Base-by-base conservation (phyloP, 23 red algal genomes). In the Chondrus crispus region DNA sequence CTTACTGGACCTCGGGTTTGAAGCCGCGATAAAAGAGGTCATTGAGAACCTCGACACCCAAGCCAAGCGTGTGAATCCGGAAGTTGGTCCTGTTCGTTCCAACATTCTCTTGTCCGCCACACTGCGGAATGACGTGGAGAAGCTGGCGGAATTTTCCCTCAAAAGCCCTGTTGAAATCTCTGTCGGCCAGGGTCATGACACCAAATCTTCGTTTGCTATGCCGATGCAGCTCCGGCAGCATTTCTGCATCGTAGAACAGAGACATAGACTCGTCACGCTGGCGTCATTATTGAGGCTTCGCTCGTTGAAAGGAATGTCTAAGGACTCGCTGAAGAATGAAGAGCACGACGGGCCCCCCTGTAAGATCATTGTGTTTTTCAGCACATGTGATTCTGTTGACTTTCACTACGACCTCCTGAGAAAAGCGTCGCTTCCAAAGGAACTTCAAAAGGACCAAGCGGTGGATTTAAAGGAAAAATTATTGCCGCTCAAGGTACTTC, bases 1-100 rank as follows among this genome's bases (percentile, higher is more conserved):
- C 28, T 53, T 99, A 57, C 74, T 99, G 41, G 97, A 99, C 88
- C 35, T 96, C 35, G 97, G 97, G 18, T 96, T 99, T 75, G 91
- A 87, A 72, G 87, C 74, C 9, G 93, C 90, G 8, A 78, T 96
- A 12, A 81, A 87, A 41, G 87, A 91, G 50, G 55, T 96, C 42
- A 81, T 98, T 71, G 60, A 81, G 63, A 74, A 75, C 36, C 52
- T 96, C 37, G 86, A 95, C 39, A 74, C 52, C 26, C 42, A 46
- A 18, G 46, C 57, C 2, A 54, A 70, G 68, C 11, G n/a, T 28
- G 20, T 22, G 46, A 45, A 64, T 60, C 78, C 78, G 28, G 91
- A 66, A 16, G 35, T 2, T 11, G 66, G 54, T 12, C 52, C 55
- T 82, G 68, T 78, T 29, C 48, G 94, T 38, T 82, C 72, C 3